Percentiles rank a stretch among this genome's conserved stretches.
phyloP scores from a whole-genome alignment of 495 filamentous ascomycete species.

The Aspergillus heteromorphus region DNA sequence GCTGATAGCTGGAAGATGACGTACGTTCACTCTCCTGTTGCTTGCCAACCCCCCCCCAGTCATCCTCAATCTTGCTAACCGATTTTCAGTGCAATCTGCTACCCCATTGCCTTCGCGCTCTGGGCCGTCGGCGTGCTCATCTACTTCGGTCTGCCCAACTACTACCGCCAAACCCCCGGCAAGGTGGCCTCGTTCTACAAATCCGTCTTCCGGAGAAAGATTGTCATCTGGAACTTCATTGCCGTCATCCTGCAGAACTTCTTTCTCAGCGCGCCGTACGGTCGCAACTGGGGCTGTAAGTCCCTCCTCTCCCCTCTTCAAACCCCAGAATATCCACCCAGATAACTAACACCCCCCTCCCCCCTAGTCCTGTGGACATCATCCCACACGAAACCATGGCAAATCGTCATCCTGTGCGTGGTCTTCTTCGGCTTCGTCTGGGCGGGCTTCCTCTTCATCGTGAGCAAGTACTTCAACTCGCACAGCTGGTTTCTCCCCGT shows the following conservation, averaged over 20 bases:
- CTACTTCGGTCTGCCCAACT: conserved; percentile 40
- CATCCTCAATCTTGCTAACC: conserved; percentile 10
- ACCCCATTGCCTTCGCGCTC: conserved; percentile 36
- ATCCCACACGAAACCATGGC: conserved; percentile 36
- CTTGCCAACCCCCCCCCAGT: background rate
- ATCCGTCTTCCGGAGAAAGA: conserved; percentile 41
- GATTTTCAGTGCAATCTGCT: conserved; percentile 29
- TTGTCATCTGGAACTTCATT: conserved; percentile 44
- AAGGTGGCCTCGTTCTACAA: conserved; percentile 54
- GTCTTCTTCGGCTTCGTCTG: conserved; percentile 42
- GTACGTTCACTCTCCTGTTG: conserved; percentile 16
- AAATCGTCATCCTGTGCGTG: conserved; percentile 40
- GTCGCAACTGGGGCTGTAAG: conserved; percentile 45
- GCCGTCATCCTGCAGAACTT: conserved; percentile 44
- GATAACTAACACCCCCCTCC: background rate
- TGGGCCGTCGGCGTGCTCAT: conserved; percentile 37
- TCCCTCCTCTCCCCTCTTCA: background rate
- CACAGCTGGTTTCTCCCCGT: conserved; percentile 48
- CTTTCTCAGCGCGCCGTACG: conserved; percentile 44
- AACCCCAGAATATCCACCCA: background rate
- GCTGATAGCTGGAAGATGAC: conserved; percentile 43
- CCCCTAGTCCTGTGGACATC: conserved; percentile 40
- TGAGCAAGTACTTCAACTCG: conserved; percentile 34
- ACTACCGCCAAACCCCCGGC: conserved; percentile 56
- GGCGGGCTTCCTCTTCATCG: conserved; percentile 35